phyloP scores from a whole-genome alignment of 148 eudicot species.

The Nepenthes mirabilis region DNA sequence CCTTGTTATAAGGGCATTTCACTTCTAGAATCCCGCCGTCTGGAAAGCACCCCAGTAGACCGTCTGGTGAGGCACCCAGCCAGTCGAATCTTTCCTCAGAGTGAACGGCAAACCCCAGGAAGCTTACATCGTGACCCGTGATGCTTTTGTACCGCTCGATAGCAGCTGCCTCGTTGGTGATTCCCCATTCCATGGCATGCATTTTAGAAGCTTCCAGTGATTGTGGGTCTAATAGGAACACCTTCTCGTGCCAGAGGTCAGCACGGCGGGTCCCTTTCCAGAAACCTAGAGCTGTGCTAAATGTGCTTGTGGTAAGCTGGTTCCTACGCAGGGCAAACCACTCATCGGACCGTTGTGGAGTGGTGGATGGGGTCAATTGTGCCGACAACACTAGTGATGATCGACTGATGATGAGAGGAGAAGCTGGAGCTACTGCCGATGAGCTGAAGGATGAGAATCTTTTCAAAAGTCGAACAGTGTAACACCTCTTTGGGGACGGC shows the following conservation, averaged over 20 bases:
- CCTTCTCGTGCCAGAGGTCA: constrained; percentile 42
- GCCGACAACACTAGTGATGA: constrained; percentile 19
- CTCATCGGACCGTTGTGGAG: constrained; percentile 6
- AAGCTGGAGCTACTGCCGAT: constrained; percentile 13
- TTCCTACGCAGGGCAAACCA: constrained; percentile 10
- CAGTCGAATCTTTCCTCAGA: constrained; percentile 50
- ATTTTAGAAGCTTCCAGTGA: constrained; percentile 13
- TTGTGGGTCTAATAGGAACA: constrained; percentile 26
- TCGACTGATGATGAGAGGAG: constrained; percentile 12
- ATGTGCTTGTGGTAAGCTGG: constrained; percentile 8
- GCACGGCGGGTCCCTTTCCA: constrained; percentile 7
- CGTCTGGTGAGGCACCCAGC: constrained; percentile 95
- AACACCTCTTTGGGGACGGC: constrained; percentile 16
- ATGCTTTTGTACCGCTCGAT: constrained; percentile 69
- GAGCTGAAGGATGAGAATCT: constrained; percentile 27
- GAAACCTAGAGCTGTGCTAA: constrained; percentile 9
- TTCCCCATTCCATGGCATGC: constrained; percentile 88
- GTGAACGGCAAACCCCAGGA: constrained; percentile 71
- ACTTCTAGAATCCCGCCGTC: constrained; percentile 81
- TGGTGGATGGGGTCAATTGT: constrained; percentile 29
- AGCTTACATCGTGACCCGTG: constrained; percentile 61
- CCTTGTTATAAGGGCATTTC: constrained; percentile 71
- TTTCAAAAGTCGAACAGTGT: constrained; percentile 20
- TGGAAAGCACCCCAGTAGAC: constrained; percentile 52
- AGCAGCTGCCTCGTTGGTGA: constrained; percentile 54